phyloP scores from a whole-genome alignment of 1,284 basidiomycete species.

The Dichomitus squalens region DNA sequence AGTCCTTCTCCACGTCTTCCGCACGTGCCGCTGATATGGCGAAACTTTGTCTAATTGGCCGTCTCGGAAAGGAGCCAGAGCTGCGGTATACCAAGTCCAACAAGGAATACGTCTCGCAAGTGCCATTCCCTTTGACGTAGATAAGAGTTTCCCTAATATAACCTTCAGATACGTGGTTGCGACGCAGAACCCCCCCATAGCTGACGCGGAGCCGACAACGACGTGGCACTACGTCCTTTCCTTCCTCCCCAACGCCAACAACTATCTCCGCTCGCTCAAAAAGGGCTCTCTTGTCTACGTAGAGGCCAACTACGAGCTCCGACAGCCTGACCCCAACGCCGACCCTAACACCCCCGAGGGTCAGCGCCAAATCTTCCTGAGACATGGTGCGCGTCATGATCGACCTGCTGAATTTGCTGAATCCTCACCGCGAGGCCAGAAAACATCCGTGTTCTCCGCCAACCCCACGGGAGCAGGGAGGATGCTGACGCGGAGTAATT shows the following conservation, averaged over 20 bases:
- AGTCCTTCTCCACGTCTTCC: constrained; percentile 73
- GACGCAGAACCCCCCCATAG: constrained; percentile 49
- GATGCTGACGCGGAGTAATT: constrained; percentile 8
- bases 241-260: constrained; percentile 59
- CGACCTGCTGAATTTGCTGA: neutral
- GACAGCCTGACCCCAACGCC: constrained; percentile 64
- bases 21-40: constrained; percentile 62
- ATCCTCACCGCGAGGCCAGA: constrained; percentile 25
- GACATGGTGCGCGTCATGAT: constrained; percentile 55
- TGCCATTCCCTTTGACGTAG: constrained; percentile 20
- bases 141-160: neutral
- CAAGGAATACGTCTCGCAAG: constrained; percentile 76
- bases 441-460: constrained; percentile 32
- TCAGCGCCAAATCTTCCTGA: constrained; percentile 78
- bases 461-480: constrained; percentile 10
- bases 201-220: constrained; percentile 40
- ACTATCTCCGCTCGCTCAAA: constrained; percentile 61
- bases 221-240: constrained; percentile 79
- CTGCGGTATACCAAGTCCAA: constrained; percentile 67
- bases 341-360: constrained; percentile 66
- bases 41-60: constrained; percentile 77
- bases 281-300: constrained; percentile 77
- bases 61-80: constrained; percentile 72
- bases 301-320: constrained; percentile 73
- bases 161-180: constrained; percentile 65